Percentiles rank a stretch among this genome's conserved stretches.
phyloP scores from a whole-genome alignment of 495 filamentous ascomycete genomes.

The Oidiodendron maius region DNA sequence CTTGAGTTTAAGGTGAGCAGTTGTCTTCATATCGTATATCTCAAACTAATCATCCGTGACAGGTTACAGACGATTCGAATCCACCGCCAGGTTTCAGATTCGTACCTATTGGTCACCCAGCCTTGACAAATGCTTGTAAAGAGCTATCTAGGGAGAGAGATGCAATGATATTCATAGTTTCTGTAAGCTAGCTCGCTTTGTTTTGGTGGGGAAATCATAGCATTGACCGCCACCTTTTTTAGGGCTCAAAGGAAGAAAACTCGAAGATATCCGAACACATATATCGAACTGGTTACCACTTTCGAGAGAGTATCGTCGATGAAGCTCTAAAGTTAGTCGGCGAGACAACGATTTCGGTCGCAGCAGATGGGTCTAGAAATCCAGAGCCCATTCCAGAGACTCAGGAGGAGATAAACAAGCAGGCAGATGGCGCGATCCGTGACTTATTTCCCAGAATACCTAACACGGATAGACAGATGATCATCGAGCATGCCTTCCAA shows the following conservation, averaged over 20 bases:
- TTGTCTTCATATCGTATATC: slow-evolving; percentile 1
- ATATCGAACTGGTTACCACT: slow-evolving; percentile 78
- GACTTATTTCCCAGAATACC: slow-evolving; percentile 89
- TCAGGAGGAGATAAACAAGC: slow-evolving; percentile 62
- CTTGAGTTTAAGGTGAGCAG: slow-evolving; percentile 24
- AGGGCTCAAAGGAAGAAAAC: slow-evolving; percentile 18
- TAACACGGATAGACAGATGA: slow-evolving; percentile 64
- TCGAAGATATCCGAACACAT: slow-evolving; percentile 54
- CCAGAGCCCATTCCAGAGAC: slow-evolving; percentile 47
- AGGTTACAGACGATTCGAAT: slow-evolving; percentile 36
- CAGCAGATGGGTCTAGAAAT: slow-evolving; percentile 8
- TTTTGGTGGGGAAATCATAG: not conserved
- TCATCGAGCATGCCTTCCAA: slow-evolving; percentile 78
- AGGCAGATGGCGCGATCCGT: slow-evolving; percentile 65
- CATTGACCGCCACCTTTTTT: not conserved
- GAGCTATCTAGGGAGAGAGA: slow-evolving; percentile 66
- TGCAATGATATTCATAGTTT: slow-evolving; percentile 69
- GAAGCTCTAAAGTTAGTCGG: slow-evolving; percentile 28
- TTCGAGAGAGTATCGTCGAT: slow-evolving; percentile 43
- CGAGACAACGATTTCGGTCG: slow-evolving; percentile 12
- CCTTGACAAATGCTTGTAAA: slow-evolving; percentile 70
- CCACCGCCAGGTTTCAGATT: slow-evolving; percentile 78
- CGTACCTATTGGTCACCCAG: slow-evolving; percentile 74
- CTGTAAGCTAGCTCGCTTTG: slow-evolving; percentile 45
- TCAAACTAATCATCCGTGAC: not conserved